Evolutionary conservation across 805 yeast species (phyloP).

Genomic region (Yueomyces sp.): DNA sequence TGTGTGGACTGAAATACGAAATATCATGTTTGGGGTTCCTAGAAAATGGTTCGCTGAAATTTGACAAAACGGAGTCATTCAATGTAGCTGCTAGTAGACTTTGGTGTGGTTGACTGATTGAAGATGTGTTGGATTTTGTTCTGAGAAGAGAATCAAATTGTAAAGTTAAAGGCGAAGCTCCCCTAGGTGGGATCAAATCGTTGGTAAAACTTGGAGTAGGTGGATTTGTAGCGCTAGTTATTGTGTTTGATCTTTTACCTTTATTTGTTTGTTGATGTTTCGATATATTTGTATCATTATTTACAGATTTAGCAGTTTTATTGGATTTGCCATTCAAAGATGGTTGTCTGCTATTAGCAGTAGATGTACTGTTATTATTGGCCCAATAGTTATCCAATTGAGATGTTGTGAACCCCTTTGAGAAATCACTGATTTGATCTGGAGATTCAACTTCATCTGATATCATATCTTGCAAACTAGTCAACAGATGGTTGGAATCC

Average conservation of each 20-base stretch:
- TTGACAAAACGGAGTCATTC: slow-evolving; percentile 3
- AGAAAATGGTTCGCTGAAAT: background rate
- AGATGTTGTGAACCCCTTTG: slow-evolving; percentile 22
- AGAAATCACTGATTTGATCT: slow-evolving; percentile 17
- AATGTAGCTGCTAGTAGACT: slow-evolving; percentile 9
- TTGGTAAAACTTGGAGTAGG: background rate
- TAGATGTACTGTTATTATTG: slow-evolving; percentile 4
- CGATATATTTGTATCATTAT: background rate
- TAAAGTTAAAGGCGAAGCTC: background rate
- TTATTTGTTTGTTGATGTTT: background rate
- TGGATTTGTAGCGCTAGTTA: background rate
- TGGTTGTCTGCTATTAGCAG: background rate
- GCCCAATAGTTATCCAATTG: slow-evolving; percentile 26
- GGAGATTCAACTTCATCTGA: slow-evolving; percentile 20
- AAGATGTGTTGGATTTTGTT: background rate
- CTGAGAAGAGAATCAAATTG: background rate
- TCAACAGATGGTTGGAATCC: slow-evolving; percentile 17
- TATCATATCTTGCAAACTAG: slow-evolving; percentile 22
- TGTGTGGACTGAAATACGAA: background rate
- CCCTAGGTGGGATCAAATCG: background rate
- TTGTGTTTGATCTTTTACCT: background rate
- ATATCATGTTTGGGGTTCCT: background rate
- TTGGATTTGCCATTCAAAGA: background rate
- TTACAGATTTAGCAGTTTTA: slow-evolving; percentile 1
- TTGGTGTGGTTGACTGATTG: slow-evolving; percentile 5